Evolutionary conservation across 2,329 filamentous ascomycete genomes (phyloP).

Genomic region (Bisporella sp.): DNA sequence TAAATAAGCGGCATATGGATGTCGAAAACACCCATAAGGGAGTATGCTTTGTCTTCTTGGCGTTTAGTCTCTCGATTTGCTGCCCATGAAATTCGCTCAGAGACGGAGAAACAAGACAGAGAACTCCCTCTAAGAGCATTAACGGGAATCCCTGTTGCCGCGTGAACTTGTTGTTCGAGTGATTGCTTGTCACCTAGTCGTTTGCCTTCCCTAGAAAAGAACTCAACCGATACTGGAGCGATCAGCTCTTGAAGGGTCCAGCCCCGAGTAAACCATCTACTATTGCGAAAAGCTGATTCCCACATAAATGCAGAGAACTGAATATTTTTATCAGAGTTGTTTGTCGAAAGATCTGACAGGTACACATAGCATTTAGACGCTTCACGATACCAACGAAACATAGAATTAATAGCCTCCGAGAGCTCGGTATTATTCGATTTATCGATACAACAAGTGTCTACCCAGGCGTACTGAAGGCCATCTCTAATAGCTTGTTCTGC

Average conservation of each 20-base stretch:
- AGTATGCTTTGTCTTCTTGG: background rate
- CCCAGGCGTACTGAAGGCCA: background rate
- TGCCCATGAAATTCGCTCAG: background rate
- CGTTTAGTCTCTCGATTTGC: background rate
- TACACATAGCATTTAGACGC: background rate
- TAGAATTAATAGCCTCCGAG: no score
- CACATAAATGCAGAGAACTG: background rate
- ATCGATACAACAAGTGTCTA: background rate
- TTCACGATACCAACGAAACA: no score
- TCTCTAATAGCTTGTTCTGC: background rate
- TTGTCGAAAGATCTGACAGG: background rate
- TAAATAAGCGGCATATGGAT: background rate
- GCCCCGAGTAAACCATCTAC: no score
- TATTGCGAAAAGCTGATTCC: background rate
- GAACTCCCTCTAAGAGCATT: background rate
- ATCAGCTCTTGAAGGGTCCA: no score
- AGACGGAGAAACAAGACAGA: background rate
- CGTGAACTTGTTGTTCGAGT: background rate
- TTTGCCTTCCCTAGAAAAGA: background rate
- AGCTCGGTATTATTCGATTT: background rate
- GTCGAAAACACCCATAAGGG: background rate
- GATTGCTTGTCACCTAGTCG: background rate
- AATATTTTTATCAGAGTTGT: background rate
- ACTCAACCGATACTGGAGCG: background rate
- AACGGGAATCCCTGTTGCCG: background rate